These are phyloP conservation scores for Cutaneotrichosporon arboriforme DNA, from an alignment of 1,284 basidiomycete genomes.

Conservation along the genomic window DNA sequence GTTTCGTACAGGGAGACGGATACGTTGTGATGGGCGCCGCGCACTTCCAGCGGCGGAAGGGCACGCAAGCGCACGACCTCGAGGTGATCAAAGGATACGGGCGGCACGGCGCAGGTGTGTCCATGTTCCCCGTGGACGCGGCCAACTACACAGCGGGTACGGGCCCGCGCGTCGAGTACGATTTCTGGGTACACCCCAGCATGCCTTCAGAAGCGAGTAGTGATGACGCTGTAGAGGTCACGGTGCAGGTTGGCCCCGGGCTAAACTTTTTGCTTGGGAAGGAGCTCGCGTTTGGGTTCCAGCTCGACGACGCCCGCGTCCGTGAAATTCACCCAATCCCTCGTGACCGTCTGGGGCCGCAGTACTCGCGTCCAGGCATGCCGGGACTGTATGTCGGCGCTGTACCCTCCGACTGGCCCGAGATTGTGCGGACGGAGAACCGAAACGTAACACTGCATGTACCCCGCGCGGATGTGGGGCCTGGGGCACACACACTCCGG, in stretches of 20 bases:
- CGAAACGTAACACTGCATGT: slow-evolving; percentile 26
- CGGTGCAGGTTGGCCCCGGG: slow-evolving; percentile 55
- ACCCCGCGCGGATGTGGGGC: background rate
- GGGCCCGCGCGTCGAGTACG: slow-evolving; percentile 61
- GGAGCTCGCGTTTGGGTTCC: slow-evolving; percentile 56
- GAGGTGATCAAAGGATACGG: slow-evolving; percentile 58
- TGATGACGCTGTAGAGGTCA: slow-evolving; percentile 50
- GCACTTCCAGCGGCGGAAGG: slow-evolving; percentile 47
- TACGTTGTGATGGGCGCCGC: slow-evolving; percentile 62
- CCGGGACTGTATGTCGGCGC: slow-evolving; percentile 39
- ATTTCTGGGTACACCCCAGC: slow-evolving; percentile 59
- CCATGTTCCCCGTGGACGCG: slow-evolving; percentile 57
- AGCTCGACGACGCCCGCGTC: slow-evolving; percentile 53
- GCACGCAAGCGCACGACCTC: slow-evolving; percentile 56
- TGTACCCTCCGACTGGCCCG: slow-evolving; percentile 50
- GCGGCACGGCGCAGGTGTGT: slow-evolving; percentile 50
- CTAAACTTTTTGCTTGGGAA: slow-evolving; percentile 55
- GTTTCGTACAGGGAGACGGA: slow-evolving; percentile 61
- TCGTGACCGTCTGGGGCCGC: slow-evolving; percentile 1
- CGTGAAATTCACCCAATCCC: slow-evolving; percentile 55
- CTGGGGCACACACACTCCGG: slow-evolving; percentile 29
- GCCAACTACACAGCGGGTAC: slow-evolving; percentile 56
- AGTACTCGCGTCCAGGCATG: background rate
- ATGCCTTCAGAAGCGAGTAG: slow-evolving; percentile 39
- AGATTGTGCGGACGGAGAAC: slow-evolving; percentile 27